These are phyloP conservation scores for Suhomyces canberraensis DNA, from an alignment of 805 yeast species.

Conservation along the genomic window DNA sequence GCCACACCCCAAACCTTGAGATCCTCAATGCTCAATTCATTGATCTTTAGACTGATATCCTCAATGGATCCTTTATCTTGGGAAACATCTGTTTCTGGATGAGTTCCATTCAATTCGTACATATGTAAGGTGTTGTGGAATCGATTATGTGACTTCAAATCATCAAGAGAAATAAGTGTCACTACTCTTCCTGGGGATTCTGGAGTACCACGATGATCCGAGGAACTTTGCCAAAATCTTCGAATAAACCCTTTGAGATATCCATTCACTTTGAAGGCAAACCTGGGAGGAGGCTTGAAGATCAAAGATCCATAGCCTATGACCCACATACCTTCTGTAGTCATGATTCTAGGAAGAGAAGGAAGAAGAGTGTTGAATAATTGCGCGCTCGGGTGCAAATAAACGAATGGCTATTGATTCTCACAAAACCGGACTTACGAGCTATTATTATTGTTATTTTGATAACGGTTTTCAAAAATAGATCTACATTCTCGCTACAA, in stretches of 20 bases:
- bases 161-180: slow-evolving; percentile 64
- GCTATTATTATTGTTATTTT: no score
- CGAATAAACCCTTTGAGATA: slow-evolving; percentile 72
- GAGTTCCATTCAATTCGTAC: slow-evolving; percentile 23
- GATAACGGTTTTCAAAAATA: no score
- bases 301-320: slow-evolving; percentile 89
- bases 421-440: no score
- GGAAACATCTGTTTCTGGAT: slow-evolving; percentile 9
- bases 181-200: slow-evolving; percentile 87
- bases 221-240: slow-evolving; percentile 87
- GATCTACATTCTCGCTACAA: no score
- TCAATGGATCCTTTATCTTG: slow-evolving; percentile 7
- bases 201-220: slow-evolving; percentile 88
- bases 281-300: slow-evolving; percentile 84
- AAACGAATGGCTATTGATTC: no score
- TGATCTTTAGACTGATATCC: slow-evolving; percentile 12
- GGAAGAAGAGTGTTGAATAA: no score
- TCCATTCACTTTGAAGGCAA: slow-evolving; percentile 63
- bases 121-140: slow-evolving; percentile 43
- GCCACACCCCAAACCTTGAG: slow-evolving; percentile 76
- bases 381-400: no score
- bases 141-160: slow-evolving; percentile 39
- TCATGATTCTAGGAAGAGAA: no score
- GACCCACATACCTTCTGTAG: slow-evolving; percentile 58
- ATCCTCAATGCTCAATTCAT: slow-evolving; percentile 36